Evolutionary conservation across 176 grass and related monocot genomes (phyloP).

Genomic region (Aegilops tauschii): DNA sequence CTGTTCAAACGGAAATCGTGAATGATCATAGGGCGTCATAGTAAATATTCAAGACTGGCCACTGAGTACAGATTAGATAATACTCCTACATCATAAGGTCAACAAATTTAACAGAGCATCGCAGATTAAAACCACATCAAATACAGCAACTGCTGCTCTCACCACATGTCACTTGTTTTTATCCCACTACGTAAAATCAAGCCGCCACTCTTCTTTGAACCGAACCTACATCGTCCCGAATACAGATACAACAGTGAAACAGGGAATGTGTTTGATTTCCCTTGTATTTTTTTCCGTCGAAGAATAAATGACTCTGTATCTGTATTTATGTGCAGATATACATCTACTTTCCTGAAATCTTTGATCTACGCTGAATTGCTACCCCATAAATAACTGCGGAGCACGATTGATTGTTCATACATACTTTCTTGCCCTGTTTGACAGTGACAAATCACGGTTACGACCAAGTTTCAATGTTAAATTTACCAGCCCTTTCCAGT

Average conservation of each 20-base stretch:
- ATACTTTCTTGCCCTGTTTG: background rate
- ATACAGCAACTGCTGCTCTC: background rate
- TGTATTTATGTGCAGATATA: conserved; percentile 2
- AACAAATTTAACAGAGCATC: background rate
- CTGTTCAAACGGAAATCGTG: too few relatives aligned
- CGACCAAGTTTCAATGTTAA: conserved; percentile 83
- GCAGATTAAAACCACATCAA: background rate
- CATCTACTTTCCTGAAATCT: background rate
- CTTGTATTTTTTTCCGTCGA: background rate
- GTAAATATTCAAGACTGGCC: background rate
- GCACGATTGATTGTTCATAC: background rate
- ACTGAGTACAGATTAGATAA: background rate
- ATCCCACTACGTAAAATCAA: background rate
- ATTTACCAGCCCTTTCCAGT: conserved; percentile 64
- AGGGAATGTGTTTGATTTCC: background rate
- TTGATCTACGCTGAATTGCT: background rate
- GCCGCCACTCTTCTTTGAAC: background rate
- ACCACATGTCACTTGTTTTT: background rate
- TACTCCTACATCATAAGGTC: background rate
- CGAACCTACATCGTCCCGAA: background rate
- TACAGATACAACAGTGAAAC: background rate
- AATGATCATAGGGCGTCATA: background rate
- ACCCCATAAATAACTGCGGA: background rate
- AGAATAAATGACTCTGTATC: background rate
- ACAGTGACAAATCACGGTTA: conserved; percentile 17